Conservation (phyloP, 2,329 filamentous ascomycete genomes). For the Aspergillus fischeri region DNA sequence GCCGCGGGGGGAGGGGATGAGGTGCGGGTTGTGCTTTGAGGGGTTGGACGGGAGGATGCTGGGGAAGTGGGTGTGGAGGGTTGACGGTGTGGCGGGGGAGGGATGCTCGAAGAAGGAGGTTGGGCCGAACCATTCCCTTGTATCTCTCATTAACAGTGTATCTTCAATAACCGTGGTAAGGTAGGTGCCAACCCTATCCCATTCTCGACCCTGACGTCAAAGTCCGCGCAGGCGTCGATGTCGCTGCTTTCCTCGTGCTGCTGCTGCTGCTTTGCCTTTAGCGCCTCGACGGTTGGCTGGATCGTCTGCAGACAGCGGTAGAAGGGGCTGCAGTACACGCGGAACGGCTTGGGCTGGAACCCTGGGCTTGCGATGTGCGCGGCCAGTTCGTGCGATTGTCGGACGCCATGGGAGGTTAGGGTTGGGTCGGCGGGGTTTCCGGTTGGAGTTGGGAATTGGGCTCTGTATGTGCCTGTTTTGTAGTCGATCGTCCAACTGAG, state of each 20-base stretch:
- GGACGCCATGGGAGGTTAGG: slow-evolving; percentile 79
- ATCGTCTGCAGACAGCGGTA: slow-evolving; percentile 87
- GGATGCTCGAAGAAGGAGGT: slow-evolving; percentile 80
- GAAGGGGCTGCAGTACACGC: slow-evolving; percentile 78
- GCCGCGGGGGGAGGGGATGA: slow-evolving; percentile 67
- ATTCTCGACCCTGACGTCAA: slow-evolving; percentile 48
- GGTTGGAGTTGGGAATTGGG: slow-evolving; percentile 73
- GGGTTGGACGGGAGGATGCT: slow-evolving; percentile 47
- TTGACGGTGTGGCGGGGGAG: slow-evolving; percentile 60
- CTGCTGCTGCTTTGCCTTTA: slow-evolving; percentile 23
- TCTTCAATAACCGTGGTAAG: background rate
- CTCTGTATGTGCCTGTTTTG: slow-evolving; percentile 70
- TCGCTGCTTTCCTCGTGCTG: slow-evolving; percentile 17
- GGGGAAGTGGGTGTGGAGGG: slow-evolving; percentile 63
- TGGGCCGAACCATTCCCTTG: slow-evolving; percentile 84
- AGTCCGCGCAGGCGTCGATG: slow-evolving; percentile 33
- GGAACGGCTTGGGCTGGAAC: slow-evolving; percentile 39
- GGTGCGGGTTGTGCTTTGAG: slow-evolving; percentile 55
- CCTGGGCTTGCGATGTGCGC: slow-evolving; percentile 27
- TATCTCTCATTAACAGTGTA: background rate
- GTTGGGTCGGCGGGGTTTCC: slow-evolving; percentile 84
- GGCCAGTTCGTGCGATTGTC: slow-evolving; percentile 75
- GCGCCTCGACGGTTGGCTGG: slow-evolving; percentile 53
- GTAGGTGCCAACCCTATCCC: slow-evolving; percentile 43
- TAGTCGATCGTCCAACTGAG: slow-evolving; percentile 85